Base-by-base conservation (phyloP, 164 flowering plant species). In the Liriodendron chinense region DNA sequence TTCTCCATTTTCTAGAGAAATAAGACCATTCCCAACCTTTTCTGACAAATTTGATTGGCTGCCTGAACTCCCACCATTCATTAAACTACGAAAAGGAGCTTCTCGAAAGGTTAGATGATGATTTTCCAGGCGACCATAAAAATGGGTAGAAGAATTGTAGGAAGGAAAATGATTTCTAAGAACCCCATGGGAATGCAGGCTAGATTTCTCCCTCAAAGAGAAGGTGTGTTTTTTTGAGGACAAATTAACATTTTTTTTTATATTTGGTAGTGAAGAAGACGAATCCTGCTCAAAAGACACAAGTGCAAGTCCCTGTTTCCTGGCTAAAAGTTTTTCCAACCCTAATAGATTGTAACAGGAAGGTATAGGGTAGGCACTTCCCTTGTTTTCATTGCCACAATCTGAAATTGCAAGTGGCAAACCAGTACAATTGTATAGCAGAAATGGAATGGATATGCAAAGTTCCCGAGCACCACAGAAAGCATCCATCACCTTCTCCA, bases 391-490 rank as follows among this genome's bases (percentile, higher is more conserved):
- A 78, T 70, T 69, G 24, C 75, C 77, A 69, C 83, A 79, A 71
- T 87, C 89, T 24, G 90, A 82, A 75, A 96, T 76, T 43, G 69
- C 47, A 22, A 96, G 89, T 20, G 91, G 77, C 80, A 90, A 81
- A 22, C 92, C 97, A 64, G 91, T 85, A 79, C 97, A 94, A 71
- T 94, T 94, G 72, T 89, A 96, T 50, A 96, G 80, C 75, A 94
- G 78, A 84, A 85, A 92, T 18, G 97, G 97, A 74, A 91, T 95
- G 76, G 82, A 94, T 49, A 96, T 80, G 77, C 80, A 80, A 71
- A 96, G 73, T 80, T 92, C 97, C 61, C 99, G 93, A 59, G 95
- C 90, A 78, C 97, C 99, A 81, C 94, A 90, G 65, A 82, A 80
- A 25, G 91, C 89, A 87, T 92, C 96, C 96, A 96, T 83, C 68